Evolutionary conservation across 2,329 filamentous ascomycete genomes (phyloP), one percentile per base, ranked within the genome.

Genomic region (Coniochaeta pulveracea): DNA sequence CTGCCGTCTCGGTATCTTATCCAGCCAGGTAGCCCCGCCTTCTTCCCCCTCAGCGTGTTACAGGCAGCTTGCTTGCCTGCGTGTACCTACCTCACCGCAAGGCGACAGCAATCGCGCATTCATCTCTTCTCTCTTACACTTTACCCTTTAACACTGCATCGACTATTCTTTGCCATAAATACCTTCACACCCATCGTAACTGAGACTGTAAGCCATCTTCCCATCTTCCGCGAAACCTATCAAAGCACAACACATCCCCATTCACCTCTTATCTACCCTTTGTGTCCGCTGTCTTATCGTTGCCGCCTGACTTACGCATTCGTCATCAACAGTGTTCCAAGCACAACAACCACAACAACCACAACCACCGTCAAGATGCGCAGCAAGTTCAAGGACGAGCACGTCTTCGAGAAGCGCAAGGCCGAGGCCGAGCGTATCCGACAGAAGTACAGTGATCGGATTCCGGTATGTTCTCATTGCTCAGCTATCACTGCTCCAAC

Each of bases 301-400:
- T 19, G 22, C 28, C 28, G 28, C 19, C 16, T 21, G 18, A 14
- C 28, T 31, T 14, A 31, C 28, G 22, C 18, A 3, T 11, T 9
- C n/a, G 11, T 26, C 24, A 19, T n/a, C 10, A n/a, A 8, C 21
- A 23, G 21, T 8, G 21, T n/a, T n/a, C 21, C 8, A 26, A 26
- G 15, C 24, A 10, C n/a, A 36, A 41, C 38, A 40, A 35, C 34
- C 43, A 37, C 19, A 33, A 33, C 39, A 32, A 30, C 36, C 40
- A 38, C 34, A 42, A 49, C 49, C 47, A 57, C 58, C 56, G 55
- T 55, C 71, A 85, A 55, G 47, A 95, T 95, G 86, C 83, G 88
- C 58, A 93, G 85, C 72, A 96, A 96, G 78, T 98, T 98, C 66
- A 98, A 98, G 86, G 91, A 98, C 80, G 91, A 96, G 77, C 91